Conservation (phyloP, 2,329 filamentous ascomycete genomes). For the Fusarium sp. region DNA sequence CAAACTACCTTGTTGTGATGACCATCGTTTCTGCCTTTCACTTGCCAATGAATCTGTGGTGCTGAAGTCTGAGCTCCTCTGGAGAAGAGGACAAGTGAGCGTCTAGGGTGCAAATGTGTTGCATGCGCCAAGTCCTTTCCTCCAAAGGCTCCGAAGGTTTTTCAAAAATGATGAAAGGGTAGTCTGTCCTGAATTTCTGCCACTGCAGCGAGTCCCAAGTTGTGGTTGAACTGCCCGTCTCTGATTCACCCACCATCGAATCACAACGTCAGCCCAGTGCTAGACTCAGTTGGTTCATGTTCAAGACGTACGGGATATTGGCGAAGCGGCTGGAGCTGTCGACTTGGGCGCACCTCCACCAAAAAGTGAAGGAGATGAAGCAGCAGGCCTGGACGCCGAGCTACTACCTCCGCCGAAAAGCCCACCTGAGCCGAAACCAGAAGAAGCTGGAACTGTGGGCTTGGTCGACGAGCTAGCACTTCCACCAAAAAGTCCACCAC, state of each 20-base stretch:
- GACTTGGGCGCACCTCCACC: background rate
- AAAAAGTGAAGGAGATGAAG: background rate
- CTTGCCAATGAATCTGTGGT: background rate
- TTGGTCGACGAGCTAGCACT: background rate
- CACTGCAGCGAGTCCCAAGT: background rate
- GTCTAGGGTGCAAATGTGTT: background rate
- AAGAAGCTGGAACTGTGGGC: background rate
- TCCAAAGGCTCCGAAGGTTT: too few species aligned
- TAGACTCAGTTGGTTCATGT: background rate
- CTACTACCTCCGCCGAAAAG: background rate
- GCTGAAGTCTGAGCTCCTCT: background rate
- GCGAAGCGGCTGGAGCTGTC: background rate
- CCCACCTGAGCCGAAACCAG: background rate
- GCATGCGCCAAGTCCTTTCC: background rate
- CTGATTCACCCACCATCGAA: background rate
- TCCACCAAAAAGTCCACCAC: background rate
- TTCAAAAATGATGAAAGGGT: background rate
- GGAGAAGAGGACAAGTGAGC: background rate
- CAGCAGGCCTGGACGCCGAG: background rate
- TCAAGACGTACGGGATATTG: background rate
- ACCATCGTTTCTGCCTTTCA: background rate
- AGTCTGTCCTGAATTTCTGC: background rate
- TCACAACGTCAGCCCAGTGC: background rate
- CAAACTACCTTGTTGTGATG: background rate
- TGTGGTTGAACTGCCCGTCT: background rate